Evolutionary conservation across 2,329 filamentous ascomycete genomes (phyloP), one percentile per base, ranked within the genome.

Genomic region (Nigrospora sphaerica): DNA sequence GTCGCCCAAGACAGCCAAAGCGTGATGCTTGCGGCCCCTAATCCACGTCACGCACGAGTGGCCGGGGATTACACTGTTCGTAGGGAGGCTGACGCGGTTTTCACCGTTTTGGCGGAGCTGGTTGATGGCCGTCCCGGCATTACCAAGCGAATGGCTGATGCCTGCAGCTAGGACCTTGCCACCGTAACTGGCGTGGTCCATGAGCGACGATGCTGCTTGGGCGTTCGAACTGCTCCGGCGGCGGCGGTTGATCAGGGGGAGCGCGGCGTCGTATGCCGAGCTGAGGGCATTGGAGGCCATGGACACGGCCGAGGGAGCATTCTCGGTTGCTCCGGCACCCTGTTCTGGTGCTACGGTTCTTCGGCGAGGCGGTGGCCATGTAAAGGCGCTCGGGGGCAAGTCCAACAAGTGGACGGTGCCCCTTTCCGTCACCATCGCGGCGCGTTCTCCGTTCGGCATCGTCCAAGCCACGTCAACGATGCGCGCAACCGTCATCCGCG

Each of bases 321-420:
- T 67, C 39, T 82, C 77, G 3, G 77, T 62, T 7, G 70, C 60
- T 12, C 77, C 71, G 13, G 71, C 66, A 12, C 68, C 65, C 16
- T 65, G 64, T 34, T 78, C 73, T 49, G 65, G 68, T 34, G 58
- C 58, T 44, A 65, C 69, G 49, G 64, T 66, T 48, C 74, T 71
- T 45, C 76, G 73, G 35, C 79, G 75, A 37, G 81, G 83, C 19
- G 90, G 88, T 36, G 91, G 91, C 91, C 91, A 95, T 54, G 86
- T 82, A 56, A 91, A 92, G 5, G 88, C 88, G 52, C 81, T 86
- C 39, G 81, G 75, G 10, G 90, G 89, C 65, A 97, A 80, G 54
- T 95, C 88, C 53, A 95, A 84, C 38, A 97, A 79, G 66, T 98
- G 93, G 12, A 96, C 83, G 10, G 93, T 98, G n/a, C 92, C 90